Base-by-base conservation (phyloP, 805 yeast species). In the Schizosaccharomyces osmophilus region DNA sequence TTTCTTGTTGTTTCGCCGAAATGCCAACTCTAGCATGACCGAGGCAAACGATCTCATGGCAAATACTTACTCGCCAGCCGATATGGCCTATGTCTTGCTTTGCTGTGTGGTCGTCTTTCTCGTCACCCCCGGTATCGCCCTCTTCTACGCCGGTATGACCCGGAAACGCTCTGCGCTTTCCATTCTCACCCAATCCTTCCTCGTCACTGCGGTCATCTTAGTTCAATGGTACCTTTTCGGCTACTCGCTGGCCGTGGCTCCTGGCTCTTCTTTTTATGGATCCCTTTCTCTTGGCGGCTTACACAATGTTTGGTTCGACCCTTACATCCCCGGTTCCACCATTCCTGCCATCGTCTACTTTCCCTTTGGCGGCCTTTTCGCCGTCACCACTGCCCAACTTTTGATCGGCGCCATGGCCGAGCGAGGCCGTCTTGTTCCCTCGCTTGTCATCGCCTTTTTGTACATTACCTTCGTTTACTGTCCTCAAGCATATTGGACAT, bases 171-270 rank as follows among this genome's bases (percentile, higher is more conserved):
- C 62, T 5, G 65, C 64, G 29, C 62, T 59, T n/a, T 59, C 65
- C 24, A 43, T 63, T 31, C 24, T 63, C 26, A 55, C 29, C 31
- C 93, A 95, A n/a, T 83, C 95, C 5, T 74, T 90, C 69, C 87
- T 87, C 86, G 87, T 93, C 19, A 82, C 81, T 17, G 81, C 90
- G 66, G 74, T 90, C 39, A 81, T 88, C 5, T 73, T 84, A 0
- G 86, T 90, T 79, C 95, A 90, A 72, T 89, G 97, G 97, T 89
- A 87, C 72, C 87, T 87, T 75, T 87, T 96, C 95, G 97, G 97
- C 64, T 89, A 85, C 73, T 85, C 95, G 13, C 77, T 89, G 63
- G 90, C 89, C 70, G 77, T 87, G 31, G 87, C 83, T 69, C 74
- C 76, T 62, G 81, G 79, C 17, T 31, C 61, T 31, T 79, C 85